These are phyloP conservation scores for Penicillium canariense DNA, from an alignment of 495 filamentous ascomycete genomes.

Conservation along the genomic window DNA sequence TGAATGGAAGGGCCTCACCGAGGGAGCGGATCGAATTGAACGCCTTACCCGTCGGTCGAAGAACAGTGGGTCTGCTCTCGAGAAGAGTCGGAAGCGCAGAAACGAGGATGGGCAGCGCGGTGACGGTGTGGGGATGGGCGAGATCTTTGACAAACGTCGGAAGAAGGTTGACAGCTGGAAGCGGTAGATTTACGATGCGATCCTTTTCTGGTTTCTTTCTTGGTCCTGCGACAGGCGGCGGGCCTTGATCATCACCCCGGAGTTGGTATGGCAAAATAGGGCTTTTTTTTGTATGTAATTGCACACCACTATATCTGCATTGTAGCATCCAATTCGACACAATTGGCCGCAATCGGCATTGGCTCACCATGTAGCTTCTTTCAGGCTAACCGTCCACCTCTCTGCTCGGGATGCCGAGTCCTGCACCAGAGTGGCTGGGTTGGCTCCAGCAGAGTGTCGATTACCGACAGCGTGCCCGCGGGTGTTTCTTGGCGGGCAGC, in stretches of 20 bases:
- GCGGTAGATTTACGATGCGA: slow-evolving; percentile 17
- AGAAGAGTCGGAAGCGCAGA: slow-evolving; percentile 77
- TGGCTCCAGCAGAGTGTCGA: background rate
- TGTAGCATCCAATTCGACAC: background rate
- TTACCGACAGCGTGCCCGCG: background rate
- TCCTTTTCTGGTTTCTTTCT: background rate
- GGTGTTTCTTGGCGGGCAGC: too few species aligned
- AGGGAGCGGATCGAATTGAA: slow-evolving; percentile 75
- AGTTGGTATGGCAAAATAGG: slow-evolving; percentile 8
- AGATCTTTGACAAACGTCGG: slow-evolving; percentile 69
- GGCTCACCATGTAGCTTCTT: background rate
- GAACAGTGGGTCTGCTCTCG: slow-evolving; percentile 58
- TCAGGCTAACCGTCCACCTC: background rate
- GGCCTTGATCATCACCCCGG: slow-evolving; percentile 6
- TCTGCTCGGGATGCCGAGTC: background rate
- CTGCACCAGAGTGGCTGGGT: background rate
- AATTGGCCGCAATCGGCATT: background rate
- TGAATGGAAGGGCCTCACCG: slow-evolving; percentile 75
- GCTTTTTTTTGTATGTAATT: background rate
- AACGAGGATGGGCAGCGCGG: slow-evolving; percentile 57
- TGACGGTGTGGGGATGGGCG: slow-evolving; percentile 58
- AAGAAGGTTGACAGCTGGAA: slow-evolving; percentile 66
- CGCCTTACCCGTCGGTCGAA: slow-evolving; percentile 59
- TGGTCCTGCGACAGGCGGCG: background rate
- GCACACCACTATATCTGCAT: background rate